A percentile compares a stretch with the other conserved stretches of the same genome.
Conservation (phyloP, 2,329 filamentous ascomycete genomes). For the Botrytis deweyae region DNA sequence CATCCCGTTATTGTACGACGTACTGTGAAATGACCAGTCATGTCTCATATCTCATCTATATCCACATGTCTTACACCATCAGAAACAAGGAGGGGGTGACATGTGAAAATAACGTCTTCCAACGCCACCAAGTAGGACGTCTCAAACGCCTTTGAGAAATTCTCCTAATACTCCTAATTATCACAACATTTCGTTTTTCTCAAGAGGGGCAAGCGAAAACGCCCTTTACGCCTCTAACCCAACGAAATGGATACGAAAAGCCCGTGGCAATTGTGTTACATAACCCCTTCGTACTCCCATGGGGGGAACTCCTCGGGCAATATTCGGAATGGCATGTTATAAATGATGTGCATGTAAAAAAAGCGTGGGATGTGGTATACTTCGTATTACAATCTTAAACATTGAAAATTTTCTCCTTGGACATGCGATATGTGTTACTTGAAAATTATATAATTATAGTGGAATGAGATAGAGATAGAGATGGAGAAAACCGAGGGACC, state of each 20-base stretch:
- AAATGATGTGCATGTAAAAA: neutral
- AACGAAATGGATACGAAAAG: slow-evolving; percentile 13
- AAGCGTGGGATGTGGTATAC: neutral
- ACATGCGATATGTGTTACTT: neutral
- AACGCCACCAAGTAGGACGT: neutral
- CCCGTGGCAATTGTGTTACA: neutral
- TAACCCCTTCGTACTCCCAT: neutral
- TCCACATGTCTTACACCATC: neutral
- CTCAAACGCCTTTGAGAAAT: neutral
- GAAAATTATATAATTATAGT: neutral
- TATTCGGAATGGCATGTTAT: neutral
- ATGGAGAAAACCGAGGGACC: neutral
- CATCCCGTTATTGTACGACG: neutral
- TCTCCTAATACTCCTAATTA: neutral
- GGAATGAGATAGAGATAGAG: neutral
- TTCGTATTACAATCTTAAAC: neutral
- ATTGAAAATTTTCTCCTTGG: neutral
- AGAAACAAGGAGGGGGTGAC: neutral
- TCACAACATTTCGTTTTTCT: neutral
- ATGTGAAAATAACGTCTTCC: neutral
- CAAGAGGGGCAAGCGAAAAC: neutral
- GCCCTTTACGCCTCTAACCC: neutral
- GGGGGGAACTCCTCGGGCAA: neutral
- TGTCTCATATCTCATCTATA: slow-evolving; percentile 2
- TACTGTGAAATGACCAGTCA: neutral